A percentile compares a stretch with the other conserved stretches of the same genome.
Evolutionary conservation across 1,284 basidiomycete genomes (phyloP).

Genomic region (Neolentinus lepideus): DNA sequence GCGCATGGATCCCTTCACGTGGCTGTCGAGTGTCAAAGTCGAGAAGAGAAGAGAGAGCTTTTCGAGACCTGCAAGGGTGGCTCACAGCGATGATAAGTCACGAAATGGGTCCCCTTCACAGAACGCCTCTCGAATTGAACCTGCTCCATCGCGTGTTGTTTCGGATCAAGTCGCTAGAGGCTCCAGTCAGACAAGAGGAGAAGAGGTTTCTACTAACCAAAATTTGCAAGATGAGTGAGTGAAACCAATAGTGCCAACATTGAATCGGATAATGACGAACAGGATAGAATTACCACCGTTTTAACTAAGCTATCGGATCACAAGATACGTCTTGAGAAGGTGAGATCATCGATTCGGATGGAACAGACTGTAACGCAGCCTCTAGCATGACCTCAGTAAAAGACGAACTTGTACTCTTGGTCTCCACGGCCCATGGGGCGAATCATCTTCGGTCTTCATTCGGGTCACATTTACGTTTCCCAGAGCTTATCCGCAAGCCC

Average conservation of each 20-base stretch:
- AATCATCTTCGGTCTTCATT: conserved; percentile 66
- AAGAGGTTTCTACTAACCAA: conserved; percentile 40
- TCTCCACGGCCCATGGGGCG: conserved; percentile 88
- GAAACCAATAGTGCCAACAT: neutral
- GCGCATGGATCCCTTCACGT: conserved; percentile 57
- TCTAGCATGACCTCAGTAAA: conserved; percentile 72
- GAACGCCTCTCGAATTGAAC: conserved; percentile 10
- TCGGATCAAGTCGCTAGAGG: conserved; percentile 22
- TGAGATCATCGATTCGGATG: conserved; percentile 15
- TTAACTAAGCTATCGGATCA: conserved; percentile 61
- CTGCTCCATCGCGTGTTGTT: conserved; percentile 6
- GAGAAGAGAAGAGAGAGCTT: conserved; percentile 39
- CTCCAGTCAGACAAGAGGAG: conserved; percentile 32
- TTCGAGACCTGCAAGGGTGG: conserved; percentile 43
- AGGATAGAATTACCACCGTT: conserved; percentile 65
- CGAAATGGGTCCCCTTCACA: conserved; percentile 19
- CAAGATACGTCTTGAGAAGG: conserved; percentile 85
- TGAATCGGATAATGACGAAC: conserved; percentile 3
- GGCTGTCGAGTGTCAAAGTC: conserved; percentile 68
- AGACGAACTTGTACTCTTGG: conserved; percentile 82
- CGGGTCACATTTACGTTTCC: conserved; percentile 91
- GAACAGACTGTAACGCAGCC: neutral
- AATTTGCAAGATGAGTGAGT: conserved; percentile 76
- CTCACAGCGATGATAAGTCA: conserved; percentile 32
- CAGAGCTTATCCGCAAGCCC: conserved; percentile 65